Conservation (phyloP, 768 basidiomycete genomes). For the Paxillus ammoniavirescens region DNA sequence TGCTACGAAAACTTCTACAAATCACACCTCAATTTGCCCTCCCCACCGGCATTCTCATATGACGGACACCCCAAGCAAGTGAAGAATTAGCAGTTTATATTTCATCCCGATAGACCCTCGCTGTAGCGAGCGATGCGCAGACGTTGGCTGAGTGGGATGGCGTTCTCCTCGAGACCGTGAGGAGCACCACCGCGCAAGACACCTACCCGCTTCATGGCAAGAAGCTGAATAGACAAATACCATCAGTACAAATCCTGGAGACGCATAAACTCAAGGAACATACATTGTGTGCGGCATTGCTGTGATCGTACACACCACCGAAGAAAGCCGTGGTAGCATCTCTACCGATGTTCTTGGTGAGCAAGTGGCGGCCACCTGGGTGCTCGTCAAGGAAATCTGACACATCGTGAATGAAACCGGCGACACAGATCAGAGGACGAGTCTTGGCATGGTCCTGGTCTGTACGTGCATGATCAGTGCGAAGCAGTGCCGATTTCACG, state of each 20-base stretch:
- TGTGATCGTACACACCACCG: constrained; percentile 87
- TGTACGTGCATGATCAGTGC: constrained; percentile 25
- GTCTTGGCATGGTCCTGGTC: constrained; percentile 78
- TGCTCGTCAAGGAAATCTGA: constrained; percentile 85
- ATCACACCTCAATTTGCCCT: too few species aligned
- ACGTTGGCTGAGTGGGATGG: constrained; percentile 70
- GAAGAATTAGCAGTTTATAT: too few species aligned
- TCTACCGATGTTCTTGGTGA: constrained; percentile 83
- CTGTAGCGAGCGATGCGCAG: constrained; percentile 66
- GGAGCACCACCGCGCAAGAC: constrained; percentile 51
- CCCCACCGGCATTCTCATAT: too few species aligned
- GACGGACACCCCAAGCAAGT: too few species aligned
- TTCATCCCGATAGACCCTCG: constrained; percentile 28
- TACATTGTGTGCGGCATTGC: constrained; percentile 85
- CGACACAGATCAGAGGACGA: constrained; percentile 81
- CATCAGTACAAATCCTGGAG: constrained; percentile 1
- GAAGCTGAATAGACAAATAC: constrained; percentile 10
- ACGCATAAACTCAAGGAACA: constrained; percentile 18
- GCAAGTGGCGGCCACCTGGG: constrained; percentile 83
- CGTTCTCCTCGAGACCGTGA: constrained; percentile 57
- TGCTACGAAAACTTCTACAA: too few species aligned
- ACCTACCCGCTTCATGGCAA: constrained; percentile 57
- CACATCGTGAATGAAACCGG: constrained; percentile 93
- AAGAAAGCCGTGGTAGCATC: constrained; percentile 95
- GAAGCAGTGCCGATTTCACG: not conserved